Evolutionary conservation across 2,329 filamentous ascomycete genomes (phyloP).

Genomic region (Ophiosphaerella korrae): DNA sequence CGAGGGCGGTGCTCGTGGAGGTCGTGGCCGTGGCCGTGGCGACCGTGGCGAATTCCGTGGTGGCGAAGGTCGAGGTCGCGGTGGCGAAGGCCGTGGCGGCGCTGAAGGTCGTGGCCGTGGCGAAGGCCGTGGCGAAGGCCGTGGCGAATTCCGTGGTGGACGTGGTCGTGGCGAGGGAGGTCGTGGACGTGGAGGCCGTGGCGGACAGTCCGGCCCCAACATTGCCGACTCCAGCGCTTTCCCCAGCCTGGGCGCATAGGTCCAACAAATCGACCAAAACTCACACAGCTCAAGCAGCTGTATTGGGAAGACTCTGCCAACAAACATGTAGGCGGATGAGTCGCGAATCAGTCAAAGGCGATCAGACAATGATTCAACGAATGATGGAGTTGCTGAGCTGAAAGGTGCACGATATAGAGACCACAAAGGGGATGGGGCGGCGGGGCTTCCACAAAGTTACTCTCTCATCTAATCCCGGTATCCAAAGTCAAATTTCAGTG

Average conservation of each 20-base stretch:
- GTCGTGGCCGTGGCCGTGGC: conserved; percentile 56
- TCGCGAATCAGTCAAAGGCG: neutral
- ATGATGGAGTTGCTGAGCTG: conserved; percentile 3
- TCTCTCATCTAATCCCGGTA: conserved; percentile 19
- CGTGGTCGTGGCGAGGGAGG: conserved; percentile 55
- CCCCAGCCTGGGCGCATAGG: conserved; percentile 58
- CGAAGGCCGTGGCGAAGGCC: conserved; percentile 54
- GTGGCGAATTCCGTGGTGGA: conserved; percentile 51
- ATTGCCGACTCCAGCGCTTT: conserved; percentile 58
- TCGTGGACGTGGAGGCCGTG: conserved; percentile 56
- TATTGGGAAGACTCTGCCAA: neutral
- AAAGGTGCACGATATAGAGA: conserved; percentile 8
- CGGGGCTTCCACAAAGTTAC: conserved; percentile 10
- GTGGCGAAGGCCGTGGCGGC: conserved; percentile 50
- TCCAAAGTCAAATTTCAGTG: conserved; percentile 9
- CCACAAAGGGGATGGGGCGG: conserved; percentile 2
- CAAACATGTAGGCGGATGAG: neutral
- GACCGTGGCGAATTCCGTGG: conserved; percentile 44
- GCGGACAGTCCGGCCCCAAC: conserved; percentile 52
- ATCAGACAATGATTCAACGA: conserved; percentile 2
- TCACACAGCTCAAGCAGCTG: conserved; percentile 17
- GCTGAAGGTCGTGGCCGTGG: conserved; percentile 52
- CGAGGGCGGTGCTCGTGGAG: conserved; percentile 53
- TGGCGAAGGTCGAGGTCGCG: conserved; percentile 58
- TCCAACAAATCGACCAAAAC: conserved; percentile 27